Evolutionary conservation across 2,329 filamentous ascomycete genomes (phyloP), one percentile per base, ranked within the genome.

Genomic region (Arthrobotrys musiformis): DNA sequence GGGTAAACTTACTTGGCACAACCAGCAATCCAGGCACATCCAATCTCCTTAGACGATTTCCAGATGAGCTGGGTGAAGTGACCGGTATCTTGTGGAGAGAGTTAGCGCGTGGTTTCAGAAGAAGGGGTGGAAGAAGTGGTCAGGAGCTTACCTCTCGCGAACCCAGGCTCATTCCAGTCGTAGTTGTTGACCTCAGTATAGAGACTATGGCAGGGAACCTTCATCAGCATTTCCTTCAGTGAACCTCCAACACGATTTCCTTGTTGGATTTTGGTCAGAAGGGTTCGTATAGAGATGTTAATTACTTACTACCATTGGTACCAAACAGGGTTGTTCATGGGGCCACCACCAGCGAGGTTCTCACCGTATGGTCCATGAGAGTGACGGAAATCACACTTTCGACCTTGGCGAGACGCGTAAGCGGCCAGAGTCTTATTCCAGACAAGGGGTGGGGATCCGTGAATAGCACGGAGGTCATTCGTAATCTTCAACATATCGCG

Each of bases 41-140:
- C 89, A 0, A 91, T 87, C 40, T 85, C 84, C 7, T 84, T 89
- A 1, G 89, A 92, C 17, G 84, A 82, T 82, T 87, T 88, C 91
- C 91, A 93, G 7, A 93, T 90, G 6, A 93, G 82, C 84, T 92
- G 90, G 0, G 90, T 91, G 80, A 93, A 93, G 81, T 92, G 90
- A 0, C 90, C 91, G 19, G 90, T 91, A 28, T 83, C 82, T 69
- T 54, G 8, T 6, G 11, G 37, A 40, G 13, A 56, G 4, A 9
- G 40, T 70, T n/a, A 67, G 60, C 3, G n/a, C 9, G 13, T 17
- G 37, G 35, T 17, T 4, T 9, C 6, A 4, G 17, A 17, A 33
- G n/a, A 24, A n/a, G 13, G 11, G 9, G 24, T 0, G 48, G 13
- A 11, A 8, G 28, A 40, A 24, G 15, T n/a, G 9, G 15, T 17